Conservation (phyloP, 2,329 filamentous ascomycete genomes). For the Talaromyces islandicus region DNA sequence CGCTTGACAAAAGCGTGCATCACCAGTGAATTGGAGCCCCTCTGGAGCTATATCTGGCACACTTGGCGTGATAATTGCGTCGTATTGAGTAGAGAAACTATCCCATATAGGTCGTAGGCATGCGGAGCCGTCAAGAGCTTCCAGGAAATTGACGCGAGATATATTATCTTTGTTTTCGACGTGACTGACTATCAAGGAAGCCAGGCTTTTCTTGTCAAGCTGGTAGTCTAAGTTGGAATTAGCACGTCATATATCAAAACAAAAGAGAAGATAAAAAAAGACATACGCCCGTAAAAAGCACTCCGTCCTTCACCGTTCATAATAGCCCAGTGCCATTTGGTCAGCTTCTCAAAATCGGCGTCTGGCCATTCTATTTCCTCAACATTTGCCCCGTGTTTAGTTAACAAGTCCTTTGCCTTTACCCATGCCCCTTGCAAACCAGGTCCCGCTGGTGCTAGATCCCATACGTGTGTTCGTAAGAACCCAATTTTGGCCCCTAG, state of each 20-base stretch:
- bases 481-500: constrained; percentile 50
- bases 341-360: constrained; percentile 41
- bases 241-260: background rate
- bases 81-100: constrained; percentile 46
- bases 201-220: background rate
- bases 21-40: constrained; percentile 51
- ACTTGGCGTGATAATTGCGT: constrained; percentile 54
- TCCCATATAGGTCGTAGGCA: constrained; percentile 52
- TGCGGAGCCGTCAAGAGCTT: constrained; percentile 52
- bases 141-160: constrained; percentile 44
- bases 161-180: constrained; percentile 19
- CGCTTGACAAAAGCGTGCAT: constrained; percentile 11
- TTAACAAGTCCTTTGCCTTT: constrained; percentile 27
- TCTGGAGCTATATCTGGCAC: constrained; percentile 55
- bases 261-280: constrained; percentile 31
- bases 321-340: constrained; percentile 48
- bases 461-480: constrained; percentile 50
- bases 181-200: background rate
- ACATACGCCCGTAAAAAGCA: constrained; percentile 40
- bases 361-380: constrained; percentile 51
- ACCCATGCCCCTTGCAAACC: constrained; percentile 30
- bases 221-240: background rate
- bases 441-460: constrained; percentile 20
- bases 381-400: constrained; percentile 47
- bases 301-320: constrained; percentile 49